A percentile compares a stretch with the other conserved stretches of the same genome.
Evolutionary conservation across 1,139 yeast species (phyloP).

Genomic region (Insectozyma bohioensis): DNA sequence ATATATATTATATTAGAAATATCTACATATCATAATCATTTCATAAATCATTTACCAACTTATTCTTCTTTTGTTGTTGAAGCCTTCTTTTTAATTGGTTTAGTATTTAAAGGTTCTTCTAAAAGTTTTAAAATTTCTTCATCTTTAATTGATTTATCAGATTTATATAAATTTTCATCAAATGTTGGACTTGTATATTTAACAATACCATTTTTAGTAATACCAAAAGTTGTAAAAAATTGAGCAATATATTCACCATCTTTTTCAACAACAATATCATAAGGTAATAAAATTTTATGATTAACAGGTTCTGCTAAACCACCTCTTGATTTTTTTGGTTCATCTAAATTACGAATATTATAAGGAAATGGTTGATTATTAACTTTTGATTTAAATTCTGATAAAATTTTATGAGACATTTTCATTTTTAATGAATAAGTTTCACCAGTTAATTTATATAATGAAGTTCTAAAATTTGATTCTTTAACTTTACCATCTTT

Average conservation of each 20-base stretch:
- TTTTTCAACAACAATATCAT: slow-evolving; percentile 69
- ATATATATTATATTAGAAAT: too few relatives aligned
- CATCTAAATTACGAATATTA: slow-evolving; percentile 64
- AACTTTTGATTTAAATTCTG: slow-evolving; percentile 63
- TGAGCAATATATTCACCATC: slow-evolving; percentile 71
- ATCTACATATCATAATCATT: too few relatives aligned
- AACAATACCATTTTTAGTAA: slow-evolving; percentile 72
- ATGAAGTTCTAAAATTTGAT: slow-evolving; percentile 63
- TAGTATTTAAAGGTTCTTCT: slow-evolving; percentile 46
- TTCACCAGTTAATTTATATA: slow-evolving; percentile 72
- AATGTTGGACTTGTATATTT: slow-evolving; percentile 65
- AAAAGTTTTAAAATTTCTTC: slow-evolving; percentile 52
- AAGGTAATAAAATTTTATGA: slow-evolving; percentile 68
- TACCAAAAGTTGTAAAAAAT: slow-evolving; percentile 73
- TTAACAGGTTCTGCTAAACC: slow-evolving; percentile 74
- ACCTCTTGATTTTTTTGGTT: slow-evolving; percentile 71
- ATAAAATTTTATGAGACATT: slow-evolving; percentile 66
- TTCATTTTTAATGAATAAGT: slow-evolving; percentile 71
- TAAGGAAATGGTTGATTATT: slow-evolving; percentile 68
- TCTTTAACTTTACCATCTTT: slow-evolving; percentile 68
- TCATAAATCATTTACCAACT: too few relatives aligned
- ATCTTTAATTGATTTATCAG: slow-evolving; percentile 59
- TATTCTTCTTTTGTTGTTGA: too few relatives aligned
- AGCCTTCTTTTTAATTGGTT: slow-evolving; percentile 50
- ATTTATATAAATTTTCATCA: slow-evolving; percentile 46